A percentile compares a stretch with the other conserved stretches of the same genome.
Evolutionary conservation across 495 filamentous ascomycete species (phyloP).

Genomic region (Chaetomium tenue): DNA sequence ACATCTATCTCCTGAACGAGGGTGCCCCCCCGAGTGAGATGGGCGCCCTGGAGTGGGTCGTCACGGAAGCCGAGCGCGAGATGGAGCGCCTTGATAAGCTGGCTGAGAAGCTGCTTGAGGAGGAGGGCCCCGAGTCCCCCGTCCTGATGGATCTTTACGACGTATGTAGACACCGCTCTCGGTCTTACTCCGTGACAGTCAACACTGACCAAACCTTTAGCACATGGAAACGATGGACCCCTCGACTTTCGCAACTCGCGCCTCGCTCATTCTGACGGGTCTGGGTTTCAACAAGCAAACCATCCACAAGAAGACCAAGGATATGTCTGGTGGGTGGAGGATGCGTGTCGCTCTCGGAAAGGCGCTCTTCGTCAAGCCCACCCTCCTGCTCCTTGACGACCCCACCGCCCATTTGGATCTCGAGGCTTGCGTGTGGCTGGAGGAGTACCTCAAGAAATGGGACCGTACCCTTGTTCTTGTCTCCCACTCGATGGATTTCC

Average conservation of each 20-base stretch:
- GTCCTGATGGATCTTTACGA: slow-evolving; percentile 96
- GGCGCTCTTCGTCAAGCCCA: slow-evolving; percentile 97
- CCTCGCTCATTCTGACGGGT: slow-evolving; percentile 95
- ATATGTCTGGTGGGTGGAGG: slow-evolving; percentile 99
- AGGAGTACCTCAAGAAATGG: slow-evolving; percentile 99
- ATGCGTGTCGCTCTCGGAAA: slow-evolving; percentile 98
- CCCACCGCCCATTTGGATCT: slow-evolving; percentile 99
- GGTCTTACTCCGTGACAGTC: neutral
- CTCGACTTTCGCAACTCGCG: slow-evolving; percentile 97
- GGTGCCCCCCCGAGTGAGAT: slow-evolving; percentile 87
- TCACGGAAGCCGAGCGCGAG: slow-evolving; percentile 91
- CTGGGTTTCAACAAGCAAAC: slow-evolving; percentile 97
- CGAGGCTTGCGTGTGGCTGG: slow-evolving; percentile 98
- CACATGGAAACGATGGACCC: slow-evolving; percentile 99
- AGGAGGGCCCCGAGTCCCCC: slow-evolving; percentile 85
- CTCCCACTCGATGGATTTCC: slow-evolving; percentile 96
- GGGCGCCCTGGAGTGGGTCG: slow-evolving; percentile 95
- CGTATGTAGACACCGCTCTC: slow-evolving; percentile 50
- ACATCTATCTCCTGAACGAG: slow-evolving; percentile 98
- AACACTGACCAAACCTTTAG: slow-evolving; percentile 47
- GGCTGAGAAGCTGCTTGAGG: slow-evolving; percentile 88
- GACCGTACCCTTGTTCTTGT: slow-evolving; percentile 95
- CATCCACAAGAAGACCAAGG: slow-evolving; percentile 98
- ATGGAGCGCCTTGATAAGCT: slow-evolving; percentile 81
- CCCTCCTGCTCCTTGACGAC: slow-evolving; percentile 92